phyloP scores from a whole-genome alignment of 306 rosid species.

The Crotalaria pallida region DNA sequence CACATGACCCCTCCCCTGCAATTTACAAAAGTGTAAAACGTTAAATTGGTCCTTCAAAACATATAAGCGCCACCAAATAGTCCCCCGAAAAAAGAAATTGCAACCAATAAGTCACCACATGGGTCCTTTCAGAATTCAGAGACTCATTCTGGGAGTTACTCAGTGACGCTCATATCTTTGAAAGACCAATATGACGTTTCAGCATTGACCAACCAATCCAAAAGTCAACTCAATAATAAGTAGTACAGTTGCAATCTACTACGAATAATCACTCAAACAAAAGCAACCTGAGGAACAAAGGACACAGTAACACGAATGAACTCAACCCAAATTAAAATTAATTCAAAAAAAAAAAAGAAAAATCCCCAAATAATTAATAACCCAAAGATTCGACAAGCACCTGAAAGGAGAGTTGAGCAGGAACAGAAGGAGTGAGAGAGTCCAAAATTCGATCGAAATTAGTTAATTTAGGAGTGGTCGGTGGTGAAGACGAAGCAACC shows the following conservation, averaged over 20 bases:
- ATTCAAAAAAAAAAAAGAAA: background rate
- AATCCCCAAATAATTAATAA: too few relatives aligned
- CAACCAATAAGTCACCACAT: too few relatives aligned
- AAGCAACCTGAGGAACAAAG: background rate
- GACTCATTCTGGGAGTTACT: too few relatives aligned
- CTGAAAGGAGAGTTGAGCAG: background rate
- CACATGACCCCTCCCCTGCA: background rate
- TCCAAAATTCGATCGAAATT: constrained; percentile 27
- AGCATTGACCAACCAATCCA: background rate
- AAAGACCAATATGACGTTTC: too few relatives aligned
- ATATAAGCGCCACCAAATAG: too few relatives aligned
- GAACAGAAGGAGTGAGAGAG: constrained; percentile 16
- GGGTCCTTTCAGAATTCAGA: too few relatives aligned
- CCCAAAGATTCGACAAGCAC: constrained; percentile 1
- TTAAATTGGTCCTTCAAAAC: too few relatives aligned
- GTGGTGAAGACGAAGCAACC: constrained; percentile 23
- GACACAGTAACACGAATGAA: background rate
- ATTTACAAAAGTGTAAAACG: too few relatives aligned
- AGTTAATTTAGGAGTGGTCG: background rate
- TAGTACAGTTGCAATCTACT: background rate
- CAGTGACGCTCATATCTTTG: too few relatives aligned
- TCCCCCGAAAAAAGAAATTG: too few relatives aligned
- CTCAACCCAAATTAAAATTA: background rate
- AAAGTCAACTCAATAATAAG: background rate
- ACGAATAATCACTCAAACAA: background rate